Evolutionary conservation across 257 asterid species (phyloP), one percentile per base, ranked within the genome.

Genomic region (Thymus quinquecostatus): DNA sequence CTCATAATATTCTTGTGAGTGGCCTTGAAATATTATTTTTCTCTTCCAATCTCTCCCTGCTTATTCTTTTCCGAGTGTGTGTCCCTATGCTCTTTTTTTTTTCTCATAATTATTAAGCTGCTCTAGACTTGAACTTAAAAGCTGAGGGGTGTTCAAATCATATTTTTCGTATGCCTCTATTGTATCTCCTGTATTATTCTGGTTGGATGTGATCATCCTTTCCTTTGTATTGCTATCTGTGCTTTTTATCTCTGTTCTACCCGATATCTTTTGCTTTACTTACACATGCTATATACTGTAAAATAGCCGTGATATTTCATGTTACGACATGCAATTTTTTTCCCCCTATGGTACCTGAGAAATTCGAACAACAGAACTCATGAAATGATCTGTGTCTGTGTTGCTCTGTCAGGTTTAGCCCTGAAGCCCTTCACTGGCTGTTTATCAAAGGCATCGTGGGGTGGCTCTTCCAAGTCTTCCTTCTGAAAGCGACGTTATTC

Each of bases 381-480:
- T 38, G 41, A 38, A 4, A 38, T 4, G 4, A 21, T 55, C 47
- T 58, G 28, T 38, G 21, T 55, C 47, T 58, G 28, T 45, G 10
- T 45, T 71, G 6, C 29, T n/a, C 21, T 32, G 68, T 72, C 86
- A 84, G 89, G 81, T 84, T 84, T 78, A 82, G 86, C 72, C 86
- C 89, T 2, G 89, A 84, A 72, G 86, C 86, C 60, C 85, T 84
- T 1, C 82, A 82, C 69, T 82, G 82, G 84, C 73, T 84, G 48
- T 84, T 84, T 45, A 72, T 65, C 9, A 84, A 84, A 68, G 89
- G 86, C 6, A 70, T 82, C 33, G 77, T 84, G 28, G 89, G 89
- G 13, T 84, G 89, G 89, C 49, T 80, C 59, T 82, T 84, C 32
- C 86, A 84, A 77, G 89, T 84, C 2, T 68, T 85, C 30, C 79